Conservation (phyloP, 495 filamentous ascomycete species). For the Pseudomonodictys pantanalensis region DNA sequence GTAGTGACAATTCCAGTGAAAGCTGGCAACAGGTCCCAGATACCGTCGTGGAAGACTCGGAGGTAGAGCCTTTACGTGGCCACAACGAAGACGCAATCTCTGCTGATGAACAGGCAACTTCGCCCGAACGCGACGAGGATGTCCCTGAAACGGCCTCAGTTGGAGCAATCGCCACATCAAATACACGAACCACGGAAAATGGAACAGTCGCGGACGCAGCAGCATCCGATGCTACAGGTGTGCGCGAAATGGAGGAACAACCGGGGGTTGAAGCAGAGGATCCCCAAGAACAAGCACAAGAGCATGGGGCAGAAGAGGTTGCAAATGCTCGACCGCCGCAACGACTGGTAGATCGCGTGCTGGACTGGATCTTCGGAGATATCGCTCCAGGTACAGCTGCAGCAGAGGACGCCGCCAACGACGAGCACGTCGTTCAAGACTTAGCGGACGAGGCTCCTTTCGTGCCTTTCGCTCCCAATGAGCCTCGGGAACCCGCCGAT, state of each 20-base stretch:
- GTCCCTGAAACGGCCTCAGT: no score
- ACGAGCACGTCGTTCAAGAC: conserved; percentile 58
- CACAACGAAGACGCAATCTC: no score
- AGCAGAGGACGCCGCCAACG: conserved; percentile 42
- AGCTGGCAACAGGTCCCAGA: conserved; percentile 34
- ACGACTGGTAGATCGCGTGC: conserved; percentile 21
- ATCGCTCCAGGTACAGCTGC: conserved; percentile 31
- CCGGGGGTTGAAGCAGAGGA: neutral
- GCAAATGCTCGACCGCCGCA: neutral
- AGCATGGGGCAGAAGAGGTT: conserved; percentile 2
- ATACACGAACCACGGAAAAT: neutral
- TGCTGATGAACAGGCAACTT: no score
- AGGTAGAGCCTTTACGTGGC: neutral
- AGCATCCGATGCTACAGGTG: no score
- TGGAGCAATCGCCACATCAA: no score
- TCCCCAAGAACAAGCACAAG: neutral
- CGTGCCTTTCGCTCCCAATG: conserved; percentile 47
- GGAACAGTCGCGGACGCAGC: no score
- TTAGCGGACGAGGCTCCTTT: conserved; percentile 62
- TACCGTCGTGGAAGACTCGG: conserved; percentile 4
- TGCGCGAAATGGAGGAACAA: no score
- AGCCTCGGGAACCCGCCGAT: conserved; percentile 16
- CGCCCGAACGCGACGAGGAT: no score
- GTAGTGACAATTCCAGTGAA: conserved; percentile 31
- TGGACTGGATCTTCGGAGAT: conserved; percentile 66